phyloP scores from a whole-genome alignment of 768 basidiomycete species.

The Tephrocybe sp. region DNA sequence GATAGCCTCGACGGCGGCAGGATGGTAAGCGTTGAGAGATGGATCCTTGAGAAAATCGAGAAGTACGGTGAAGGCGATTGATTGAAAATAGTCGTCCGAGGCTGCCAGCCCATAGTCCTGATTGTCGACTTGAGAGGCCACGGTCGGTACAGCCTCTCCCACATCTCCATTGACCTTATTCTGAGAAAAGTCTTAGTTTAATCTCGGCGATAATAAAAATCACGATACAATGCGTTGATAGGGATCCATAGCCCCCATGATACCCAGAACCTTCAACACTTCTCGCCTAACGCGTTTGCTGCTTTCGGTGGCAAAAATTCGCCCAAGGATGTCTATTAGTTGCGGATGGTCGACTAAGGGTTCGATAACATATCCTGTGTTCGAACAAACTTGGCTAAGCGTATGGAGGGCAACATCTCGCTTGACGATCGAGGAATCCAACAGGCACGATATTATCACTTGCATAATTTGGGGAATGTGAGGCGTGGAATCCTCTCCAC shows the following conservation, averaged over 20 bases:
- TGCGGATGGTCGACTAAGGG: conserved; percentile 92
- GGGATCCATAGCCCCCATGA: conserved; percentile 94
- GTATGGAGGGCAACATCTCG: conserved; percentile 94
- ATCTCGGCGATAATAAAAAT: neutral
- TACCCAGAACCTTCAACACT: conserved; percentile 92
- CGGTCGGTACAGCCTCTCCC: conserved; percentile 58
- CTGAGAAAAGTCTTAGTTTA: conserved; percentile 39
- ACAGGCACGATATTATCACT: conserved; percentile 83
- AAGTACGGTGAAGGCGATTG: conserved; percentile 87
- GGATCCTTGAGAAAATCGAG: conserved; percentile 88
- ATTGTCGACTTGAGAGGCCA: conserved; percentile 70
- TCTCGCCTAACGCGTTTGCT: conserved; percentile 75
- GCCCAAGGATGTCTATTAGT: conserved; percentile 80
- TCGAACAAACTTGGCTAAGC: conserved; percentile 92
- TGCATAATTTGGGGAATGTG: conserved; percentile 88
- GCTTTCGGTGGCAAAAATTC: conserved; percentile 82
- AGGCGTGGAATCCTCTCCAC: conserved; percentile 86
- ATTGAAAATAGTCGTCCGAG: conserved; percentile 97
- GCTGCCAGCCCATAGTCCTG: conserved; percentile 58
- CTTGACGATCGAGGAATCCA: conserved; percentile 87
- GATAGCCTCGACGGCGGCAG: conserved; percentile 94
- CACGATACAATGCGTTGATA: conserved; percentile 84
- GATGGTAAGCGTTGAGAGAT: conserved; percentile 81
- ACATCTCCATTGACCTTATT: conserved; percentile 61
- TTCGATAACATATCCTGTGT: conserved; percentile 91